Conservation (phyloP, 2,329 filamentous ascomycete genomes). For the Herpotrichia juniperi region DNA sequence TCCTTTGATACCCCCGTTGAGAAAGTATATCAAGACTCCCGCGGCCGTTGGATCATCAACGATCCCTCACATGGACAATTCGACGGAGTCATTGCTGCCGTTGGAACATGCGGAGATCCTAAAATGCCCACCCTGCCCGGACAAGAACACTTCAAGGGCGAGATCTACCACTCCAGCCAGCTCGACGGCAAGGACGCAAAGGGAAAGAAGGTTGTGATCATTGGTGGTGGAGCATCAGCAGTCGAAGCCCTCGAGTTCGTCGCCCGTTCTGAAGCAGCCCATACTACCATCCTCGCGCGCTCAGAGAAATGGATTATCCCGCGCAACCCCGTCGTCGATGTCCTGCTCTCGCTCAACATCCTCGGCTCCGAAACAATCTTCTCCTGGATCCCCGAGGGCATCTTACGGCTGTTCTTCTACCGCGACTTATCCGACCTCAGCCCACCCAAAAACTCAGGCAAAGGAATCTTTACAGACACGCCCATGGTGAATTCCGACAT, state of each 20-base stretch:
- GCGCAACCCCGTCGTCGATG: constrained; percentile 75
- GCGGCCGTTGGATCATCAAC: constrained; percentile 80
- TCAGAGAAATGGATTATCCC: constrained; percentile 90
- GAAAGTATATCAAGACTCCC: constrained; percentile 70
- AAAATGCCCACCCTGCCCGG: constrained; percentile 74
- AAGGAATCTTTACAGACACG: constrained; percentile 81
- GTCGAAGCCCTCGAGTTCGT: constrained; percentile 85
- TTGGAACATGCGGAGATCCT: constrained; percentile 80
- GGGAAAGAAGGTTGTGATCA: constrained; percentile 76
- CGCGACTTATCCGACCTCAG: constrained; percentile 77
- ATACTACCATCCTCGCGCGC: constrained; percentile 75
- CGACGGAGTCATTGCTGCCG: constrained; percentile 77
- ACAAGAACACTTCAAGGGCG: constrained; percentile 74
- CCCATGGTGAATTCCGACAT: constrained; percentile 88
- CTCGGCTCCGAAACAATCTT: constrained; percentile 77
- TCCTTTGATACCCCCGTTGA: constrained; percentile 73
- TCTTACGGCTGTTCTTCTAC: constrained; percentile 82
- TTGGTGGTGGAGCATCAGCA: constrained; percentile 81
- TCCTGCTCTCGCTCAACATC: constrained; percentile 76
- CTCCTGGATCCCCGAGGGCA: constrained; percentile 77
- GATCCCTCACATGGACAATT: constrained; percentile 72
- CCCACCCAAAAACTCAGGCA: constrained; percentile 59
- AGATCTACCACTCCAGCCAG: constrained; percentile 76
- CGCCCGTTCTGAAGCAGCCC: constrained; percentile 66
- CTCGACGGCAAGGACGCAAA: constrained; percentile 75